Evolutionary conservation across 2,329 filamentous ascomycete genomes (phyloP), one percentile per base, ranked within the genome.

Genomic region (Phyllosticta paracitricarpa): DNA sequence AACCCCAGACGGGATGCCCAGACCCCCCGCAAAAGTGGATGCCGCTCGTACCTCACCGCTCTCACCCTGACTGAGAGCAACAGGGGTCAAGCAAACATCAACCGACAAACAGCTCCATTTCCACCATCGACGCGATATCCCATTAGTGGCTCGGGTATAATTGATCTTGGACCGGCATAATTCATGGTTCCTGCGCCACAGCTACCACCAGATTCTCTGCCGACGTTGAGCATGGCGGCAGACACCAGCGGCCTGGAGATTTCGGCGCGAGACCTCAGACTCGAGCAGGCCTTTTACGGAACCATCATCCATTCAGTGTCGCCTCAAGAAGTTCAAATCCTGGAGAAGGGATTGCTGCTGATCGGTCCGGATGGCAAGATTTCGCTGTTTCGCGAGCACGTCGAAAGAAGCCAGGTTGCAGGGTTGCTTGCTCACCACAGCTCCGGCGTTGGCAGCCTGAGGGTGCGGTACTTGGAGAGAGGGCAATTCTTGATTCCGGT

Each of bases 401-500:
- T 61, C n/a, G 55, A 61, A 30, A 61, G 58, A 55, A 48, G 55
- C 28, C 60, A 61, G 19, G 60, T 61, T 24, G 60, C 60, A 7
- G 60, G 48, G 10, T 48, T 61, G 14, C 56, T 61, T 26, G 60
- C 60, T 48, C 55, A 61, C 30, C 58, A 57, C 51, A 51, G 55
- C 55, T 54, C 60, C 4, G 60, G 60, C 24, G 60, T 51, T 30
- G 60, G 60, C 12, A 58, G 55, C 48, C 54, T 57, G 51, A 55
- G 60, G 24, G 52, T 74, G 28, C 68, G 67, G 35, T 66, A 65
- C 26, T 73, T 82, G 2, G 56, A 65, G 1, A 72, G 68, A 7
- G 77, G 76, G 51, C 72, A 82, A 54, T 84, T 86, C 66, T 70
- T 85, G 56, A 79, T 84, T 61, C 83, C 84, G 0, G 33, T 40